Percentiles rank a stretch among this genome's conserved stretches.
Evolutionary conservation across 441 rosid species (phyloP).

Genomic region (Jatropha podagrica): DNA sequence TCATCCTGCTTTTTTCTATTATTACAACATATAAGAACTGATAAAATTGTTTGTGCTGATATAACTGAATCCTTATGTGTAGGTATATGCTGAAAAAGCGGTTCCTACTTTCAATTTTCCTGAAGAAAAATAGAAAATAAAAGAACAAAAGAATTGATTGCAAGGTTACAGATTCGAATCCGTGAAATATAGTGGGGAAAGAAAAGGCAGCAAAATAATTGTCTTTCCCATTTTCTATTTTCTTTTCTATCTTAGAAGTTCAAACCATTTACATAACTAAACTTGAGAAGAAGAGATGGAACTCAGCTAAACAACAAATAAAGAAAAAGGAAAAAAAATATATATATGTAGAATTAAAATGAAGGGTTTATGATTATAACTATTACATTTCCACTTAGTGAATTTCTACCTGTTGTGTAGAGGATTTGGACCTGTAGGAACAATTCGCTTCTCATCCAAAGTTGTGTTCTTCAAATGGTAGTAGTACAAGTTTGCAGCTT

Average conservation of each 20-base stretch:
- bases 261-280: neutral
- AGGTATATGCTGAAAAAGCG: no score
- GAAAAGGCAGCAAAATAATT: neutral
- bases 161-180: no score
- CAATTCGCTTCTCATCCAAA: conserved; percentile 24
- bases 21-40: neutral
- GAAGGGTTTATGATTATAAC: neutral
- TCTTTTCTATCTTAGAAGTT: neutral
- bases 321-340: neutral
- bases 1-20: neutral
- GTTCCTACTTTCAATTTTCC: neutral
- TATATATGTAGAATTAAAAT: neutral
- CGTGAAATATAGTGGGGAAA: neutral
- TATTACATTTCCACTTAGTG: neutral
- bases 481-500: conserved; percentile 9
- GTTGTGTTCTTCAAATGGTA: conserved; percentile 3
- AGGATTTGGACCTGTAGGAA: conserved; percentile 31
- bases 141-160: neutral
- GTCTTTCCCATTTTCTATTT: neutral
- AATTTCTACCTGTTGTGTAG: conserved; percentile 26
- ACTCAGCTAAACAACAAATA: neutral
- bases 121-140: neutral
- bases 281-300: neutral
- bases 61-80: neutral
- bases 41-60: neutral